Conservation (phyloP, 2,329 filamentous ascomycete genomes). For the Colletotrichum lupini region DNA sequence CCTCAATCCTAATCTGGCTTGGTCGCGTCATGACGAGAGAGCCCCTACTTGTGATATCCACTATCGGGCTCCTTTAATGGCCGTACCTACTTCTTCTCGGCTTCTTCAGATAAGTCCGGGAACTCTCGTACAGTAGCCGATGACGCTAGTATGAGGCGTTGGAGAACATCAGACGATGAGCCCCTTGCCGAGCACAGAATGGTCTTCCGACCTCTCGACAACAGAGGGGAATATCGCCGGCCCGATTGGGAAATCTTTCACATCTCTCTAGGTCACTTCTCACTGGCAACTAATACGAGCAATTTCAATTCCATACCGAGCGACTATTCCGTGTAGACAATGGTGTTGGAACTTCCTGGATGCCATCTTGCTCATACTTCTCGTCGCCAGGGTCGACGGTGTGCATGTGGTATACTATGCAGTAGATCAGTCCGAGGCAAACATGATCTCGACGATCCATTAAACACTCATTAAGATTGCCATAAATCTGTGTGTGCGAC, state of each 20-base stretch:
- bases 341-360: background rate
- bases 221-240: background rate
- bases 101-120: background rate
- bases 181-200: constrained; percentile 2
- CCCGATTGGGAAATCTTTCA: background rate
- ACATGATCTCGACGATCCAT: background rate
- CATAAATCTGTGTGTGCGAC: background rate
- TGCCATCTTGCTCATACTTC: too few species aligned
- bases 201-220: background rate
- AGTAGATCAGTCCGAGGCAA: background rate
- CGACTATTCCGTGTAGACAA: too few species aligned
- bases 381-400: background rate
- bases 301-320: background rate
- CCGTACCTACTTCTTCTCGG: background rate
- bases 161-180: constrained; percentile 15
- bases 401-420: background rate
- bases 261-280: background rate
- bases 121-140: background rate
- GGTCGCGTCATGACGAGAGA: too few species aligned
- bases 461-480: background rate
- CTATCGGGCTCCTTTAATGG: background rate
- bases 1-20: background rate
- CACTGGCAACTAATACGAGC: background rate
- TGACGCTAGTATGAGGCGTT: background rate
- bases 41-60: too few species aligned